phyloP scores from a whole-genome alignment of 768 basidiomycete genomes.

The Leucocoprinus leucothites region DNA sequence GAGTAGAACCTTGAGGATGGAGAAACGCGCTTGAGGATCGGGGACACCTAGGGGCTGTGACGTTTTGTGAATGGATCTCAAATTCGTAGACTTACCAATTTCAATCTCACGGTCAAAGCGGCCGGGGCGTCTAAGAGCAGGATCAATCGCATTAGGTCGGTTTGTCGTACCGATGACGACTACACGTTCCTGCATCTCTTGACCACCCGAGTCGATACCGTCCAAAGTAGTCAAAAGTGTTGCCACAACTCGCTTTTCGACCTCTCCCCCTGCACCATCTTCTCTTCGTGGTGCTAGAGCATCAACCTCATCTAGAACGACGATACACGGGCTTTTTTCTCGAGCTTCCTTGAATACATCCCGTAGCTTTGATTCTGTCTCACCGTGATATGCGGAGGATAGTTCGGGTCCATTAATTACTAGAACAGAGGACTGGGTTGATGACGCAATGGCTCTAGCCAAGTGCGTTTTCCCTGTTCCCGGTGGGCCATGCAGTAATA shows the following conservation, averaged over 20 bases:
- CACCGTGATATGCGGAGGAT: slow-evolving; percentile 94
- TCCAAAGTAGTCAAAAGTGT: slow-evolving; percentile 94
- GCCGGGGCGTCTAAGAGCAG: slow-evolving; percentile 85
- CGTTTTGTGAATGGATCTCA: background rate
- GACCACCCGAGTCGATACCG: slow-evolving; percentile 64
- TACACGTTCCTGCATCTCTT: slow-evolving; percentile 54
- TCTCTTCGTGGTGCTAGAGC: slow-evolving; percentile 90
- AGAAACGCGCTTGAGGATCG: slow-evolving; percentile 76
- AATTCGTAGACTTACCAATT: slow-evolving; percentile 55
- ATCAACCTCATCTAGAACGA: slow-evolving; percentile 95
- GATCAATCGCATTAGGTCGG: slow-evolving; percentile 92
- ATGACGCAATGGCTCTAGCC: slow-evolving; percentile 89
- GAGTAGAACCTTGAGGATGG: slow-evolving; percentile 86
- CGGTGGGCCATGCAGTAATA: slow-evolving; percentile 92
- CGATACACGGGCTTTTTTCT: slow-evolving; percentile 81
- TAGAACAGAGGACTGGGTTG: slow-evolving; percentile 83
- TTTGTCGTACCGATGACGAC: slow-evolving; percentile 97
- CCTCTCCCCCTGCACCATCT: slow-evolving; percentile 88
- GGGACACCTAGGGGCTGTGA: slow-evolving; percentile 67
- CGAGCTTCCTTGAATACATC: slow-evolving; percentile 87
- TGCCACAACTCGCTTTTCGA: slow-evolving; percentile 94
- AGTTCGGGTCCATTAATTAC: slow-evolving; percentile 95
- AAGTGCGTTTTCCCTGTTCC: slow-evolving; percentile 98
- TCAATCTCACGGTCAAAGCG: slow-evolving; percentile 95
- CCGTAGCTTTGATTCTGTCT: slow-evolving; percentile 89